These are phyloP conservation scores for Mucor indicus DNA, from an alignment of 371 early-diverging fungal species.

Conservation along the genomic window DNA sequence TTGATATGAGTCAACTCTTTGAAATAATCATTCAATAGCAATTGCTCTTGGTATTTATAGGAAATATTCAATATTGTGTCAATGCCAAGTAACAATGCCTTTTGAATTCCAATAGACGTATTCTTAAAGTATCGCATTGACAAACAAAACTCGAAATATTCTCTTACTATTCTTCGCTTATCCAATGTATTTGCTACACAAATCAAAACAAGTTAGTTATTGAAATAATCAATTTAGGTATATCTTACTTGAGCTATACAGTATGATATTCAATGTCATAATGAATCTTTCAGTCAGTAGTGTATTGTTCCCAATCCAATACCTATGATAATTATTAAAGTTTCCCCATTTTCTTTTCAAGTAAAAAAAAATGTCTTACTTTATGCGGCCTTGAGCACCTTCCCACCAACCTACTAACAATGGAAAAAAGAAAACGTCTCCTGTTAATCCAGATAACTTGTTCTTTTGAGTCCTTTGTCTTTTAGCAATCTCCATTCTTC, in stretches of 20 bases:
- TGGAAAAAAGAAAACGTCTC: constrained; percentile 43
- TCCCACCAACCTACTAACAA: constrained; percentile 52
- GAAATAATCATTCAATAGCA: constrained; percentile 29
- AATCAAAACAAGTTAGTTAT: background rate
- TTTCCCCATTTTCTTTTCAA: background rate
- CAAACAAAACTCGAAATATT: constrained; percentile 45
- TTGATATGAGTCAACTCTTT: constrained; percentile 27
- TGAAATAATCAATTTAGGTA: background rate
- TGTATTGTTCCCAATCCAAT: constrained; percentile 33
- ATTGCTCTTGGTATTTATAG: constrained; percentile 28
- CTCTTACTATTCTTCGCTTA: constrained; percentile 35
- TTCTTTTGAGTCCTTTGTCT: constrained; percentile 21
- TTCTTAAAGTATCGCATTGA: constrained; percentile 31
- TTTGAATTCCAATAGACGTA: constrained; percentile 16
- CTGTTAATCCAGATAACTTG: constrained; percentile 32
- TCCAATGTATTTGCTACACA: constrained; percentile 38
- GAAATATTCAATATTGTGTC: constrained; percentile 30
- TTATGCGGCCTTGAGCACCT: constrained; percentile 31
- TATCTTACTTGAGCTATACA: constrained; percentile 42
- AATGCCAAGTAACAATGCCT: constrained; percentile 36
- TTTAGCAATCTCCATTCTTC: constrained; percentile 26
- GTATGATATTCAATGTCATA: constrained; percentile 43
- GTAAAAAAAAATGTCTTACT: constrained; percentile 23
- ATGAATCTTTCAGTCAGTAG: constrained; percentile 38
- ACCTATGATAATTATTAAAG: constrained; percentile 9